Base-by-base conservation (phyloP, 2,329 filamentous ascomycete species). In the Fusarium pilosicola region DNA sequence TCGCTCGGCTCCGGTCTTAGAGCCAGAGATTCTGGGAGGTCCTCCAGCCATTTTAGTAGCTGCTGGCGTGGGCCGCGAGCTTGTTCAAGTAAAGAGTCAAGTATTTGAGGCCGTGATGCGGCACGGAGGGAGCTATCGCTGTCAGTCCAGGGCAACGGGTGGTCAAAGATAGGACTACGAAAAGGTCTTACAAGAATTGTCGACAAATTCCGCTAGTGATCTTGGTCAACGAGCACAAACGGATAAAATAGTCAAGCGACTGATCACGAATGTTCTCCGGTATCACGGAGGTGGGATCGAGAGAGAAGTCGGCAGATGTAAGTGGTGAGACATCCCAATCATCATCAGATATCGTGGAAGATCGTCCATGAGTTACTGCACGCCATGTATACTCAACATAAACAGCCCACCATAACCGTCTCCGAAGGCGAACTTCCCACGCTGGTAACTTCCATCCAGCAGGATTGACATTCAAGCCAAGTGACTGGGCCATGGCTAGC, bases 331-430 rank as follows among this genome's bases (percentile, higher is more conserved):
- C 61, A 30, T 49, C 61, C 61, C 61, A 62, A 7, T 64, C 61
- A 1, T 64, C 56, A 0, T 62, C 56, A 5, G 44, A 42, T 9
- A 64, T 30, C 56, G 51, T 38, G 0, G 36, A 64, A 38, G 56
- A 51, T 1, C 61, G 22, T 0, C 61, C 61, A 34, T 62, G 61
- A 5, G 61, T 64, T 0, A 64, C 56, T 17, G 61, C 56, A 6
- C 61, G 58, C 61, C 61, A 64, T 3, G 44, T 64, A 44, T 64
- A 62, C 36, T 64, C 61, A 0, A 62, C 61, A 18, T 49, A 64
- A 10, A 64, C 44, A 36, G 30, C 44, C 61, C 61, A 64, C 56
- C 61, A 64, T 24, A 64, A 11, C 3, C 61, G 41, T 10, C 61
- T 36, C 5, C 61, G 38, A 13, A 62, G 38, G 0, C 56, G 36